Evolutionary conservation across 2,329 filamentous ascomycete genomes (phyloP), one percentile per base, ranked within the genome.

Genomic region (Colletotrichum orchidophilum): DNA sequence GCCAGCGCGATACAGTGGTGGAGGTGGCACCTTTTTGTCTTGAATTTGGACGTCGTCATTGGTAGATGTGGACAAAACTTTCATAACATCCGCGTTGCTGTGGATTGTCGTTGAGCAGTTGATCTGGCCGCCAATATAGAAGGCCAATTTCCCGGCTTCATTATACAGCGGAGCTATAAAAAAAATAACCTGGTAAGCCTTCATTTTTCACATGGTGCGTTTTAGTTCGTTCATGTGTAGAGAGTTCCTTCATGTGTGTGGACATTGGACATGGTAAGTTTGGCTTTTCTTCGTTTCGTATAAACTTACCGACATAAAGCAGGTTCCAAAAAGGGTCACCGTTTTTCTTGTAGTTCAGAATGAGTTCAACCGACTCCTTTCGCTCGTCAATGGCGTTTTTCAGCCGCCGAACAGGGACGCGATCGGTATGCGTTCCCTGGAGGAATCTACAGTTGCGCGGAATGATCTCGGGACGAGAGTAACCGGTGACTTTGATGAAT

Each of bases 241-340:
- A n/a, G n/a, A n/a, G n/a, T n/a, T n/a, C n/a, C n/a, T n/a, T n/a
- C n/a, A n/a, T n/a, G n/a, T n/a, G n/a, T n/a, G n/a, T n/a, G n/a
- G n/a, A n/a, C n/a, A n/a, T n/a, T n/a, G n/a, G n/a, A n/a, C n/a
- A n/a, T n/a, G n/a, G n/a, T n/a, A n/a, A n/a, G n/a, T n/a, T n/a
- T n/a, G n/a, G n/a, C n/a, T n/a, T n/a, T n/a, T n/a, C n/a, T n/a
- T n/a, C n/a, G n/a, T n/a, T 29, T 8, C 35, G 2, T 18, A 15
- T 26, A n/a, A 13, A 27, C 5, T 85, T 85, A 59, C 85, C 82
- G 2, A 86, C 77, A 59, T 87, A 89, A 0, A 90, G 78, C 15
- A 91, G 76, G 62, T 90, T 90, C 87, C 86, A 89, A 73, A 88
- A 89, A 0, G 87, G 85, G 26, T 84, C 81, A 7, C 86, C 87